Evolutionary conservation across 129 eudicot species (phyloP).

Genomic region (Mikania micrantha): DNA sequence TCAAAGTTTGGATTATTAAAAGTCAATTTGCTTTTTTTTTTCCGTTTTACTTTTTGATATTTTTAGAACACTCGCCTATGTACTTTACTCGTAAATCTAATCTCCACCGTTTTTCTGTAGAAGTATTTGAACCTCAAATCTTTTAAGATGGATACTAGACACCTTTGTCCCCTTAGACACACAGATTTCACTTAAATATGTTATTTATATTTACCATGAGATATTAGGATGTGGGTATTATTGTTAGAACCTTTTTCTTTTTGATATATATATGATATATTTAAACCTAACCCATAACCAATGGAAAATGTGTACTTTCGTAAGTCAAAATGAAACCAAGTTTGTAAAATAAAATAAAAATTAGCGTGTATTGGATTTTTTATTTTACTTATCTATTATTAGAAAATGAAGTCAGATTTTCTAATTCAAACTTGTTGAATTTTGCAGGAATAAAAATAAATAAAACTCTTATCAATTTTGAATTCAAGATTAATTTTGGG

Average conservation of each 20-base stretch:
- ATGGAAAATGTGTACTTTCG: not conserved
- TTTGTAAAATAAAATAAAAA: not conserved
- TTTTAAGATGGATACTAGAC: too few species aligned
- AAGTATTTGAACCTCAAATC: too few species aligned
- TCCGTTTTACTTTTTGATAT: too few species aligned
- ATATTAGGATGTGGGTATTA: not conserved
- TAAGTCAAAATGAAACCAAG: not conserved
- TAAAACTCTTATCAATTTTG: too few species aligned
- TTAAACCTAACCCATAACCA: not conserved
- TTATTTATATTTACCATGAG: slow-evolving; percentile 2
- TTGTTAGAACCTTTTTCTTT: not conserved
- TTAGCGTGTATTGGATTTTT: not conserved
- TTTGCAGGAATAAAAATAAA: not conserved
- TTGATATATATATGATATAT: not conserved
- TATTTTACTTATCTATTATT: not conserved
- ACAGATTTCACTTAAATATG: too few species aligned
- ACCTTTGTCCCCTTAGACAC: too few species aligned
- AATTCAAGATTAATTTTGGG: too few species aligned
- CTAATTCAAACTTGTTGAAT: not conserved
- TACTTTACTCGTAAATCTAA: too few species aligned
- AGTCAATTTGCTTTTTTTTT: too few species aligned
- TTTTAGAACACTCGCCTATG: too few species aligned
- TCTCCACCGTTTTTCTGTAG: too few species aligned
- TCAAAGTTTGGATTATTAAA: too few species aligned
- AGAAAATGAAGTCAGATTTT: not conserved